A percentile compares a stretch with the other conserved stretches of the same genome.
These are phyloP conservation scores for Debaryomyces sp. DNA, from an alignment of 1,139 yeast genomes.

Conservation along the genomic window DNA sequence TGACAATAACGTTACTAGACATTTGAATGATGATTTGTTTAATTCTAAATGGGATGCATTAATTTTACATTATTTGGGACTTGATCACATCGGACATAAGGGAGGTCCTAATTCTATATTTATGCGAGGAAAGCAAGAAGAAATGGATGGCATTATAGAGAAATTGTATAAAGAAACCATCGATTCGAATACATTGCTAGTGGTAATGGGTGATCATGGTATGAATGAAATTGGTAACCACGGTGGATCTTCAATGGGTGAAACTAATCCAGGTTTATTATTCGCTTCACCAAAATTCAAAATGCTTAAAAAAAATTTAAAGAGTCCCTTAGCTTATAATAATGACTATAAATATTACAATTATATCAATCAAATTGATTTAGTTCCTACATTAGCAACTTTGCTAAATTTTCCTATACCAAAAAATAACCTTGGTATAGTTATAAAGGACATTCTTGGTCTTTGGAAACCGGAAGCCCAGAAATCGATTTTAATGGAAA, in stretches of 20 bases:
- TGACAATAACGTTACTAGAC: constrained; percentile 90
- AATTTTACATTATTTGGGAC: constrained; percentile 86
- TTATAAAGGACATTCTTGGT: constrained; percentile 58
- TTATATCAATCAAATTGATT: constrained; percentile 74
- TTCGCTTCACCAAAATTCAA: constrained; percentile 66
- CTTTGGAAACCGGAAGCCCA: constrained; percentile 50
- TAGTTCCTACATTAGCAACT: constrained; percentile 82
- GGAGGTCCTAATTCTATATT: constrained; percentile 84
- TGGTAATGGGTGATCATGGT: constrained; percentile 93
- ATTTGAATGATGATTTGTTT: constrained; percentile 59
- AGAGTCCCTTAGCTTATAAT: constrained; percentile 41
- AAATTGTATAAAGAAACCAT: constrained; percentile 50
- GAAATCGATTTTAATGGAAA: constrained; percentile 53
- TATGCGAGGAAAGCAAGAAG: constrained; percentile 80
- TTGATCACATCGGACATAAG: constrained; percentile 97
- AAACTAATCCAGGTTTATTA: constrained; percentile 81
- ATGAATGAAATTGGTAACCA: constrained; percentile 95
- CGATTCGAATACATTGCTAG: constrained; percentile 57
- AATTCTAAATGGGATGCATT: constrained; percentile 73
- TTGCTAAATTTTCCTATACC: constrained; percentile 84
- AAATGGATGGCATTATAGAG: constrained; percentile 75
- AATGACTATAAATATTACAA: constrained; percentile 54
- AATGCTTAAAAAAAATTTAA: constrained; percentile 15
- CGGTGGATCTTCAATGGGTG: constrained; percentile 93
- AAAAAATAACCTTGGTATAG: constrained; percentile 76